phyloP scores from a whole-genome alignment of 176 grass and related monocot species.

The Eleusine coracana region DNA sequence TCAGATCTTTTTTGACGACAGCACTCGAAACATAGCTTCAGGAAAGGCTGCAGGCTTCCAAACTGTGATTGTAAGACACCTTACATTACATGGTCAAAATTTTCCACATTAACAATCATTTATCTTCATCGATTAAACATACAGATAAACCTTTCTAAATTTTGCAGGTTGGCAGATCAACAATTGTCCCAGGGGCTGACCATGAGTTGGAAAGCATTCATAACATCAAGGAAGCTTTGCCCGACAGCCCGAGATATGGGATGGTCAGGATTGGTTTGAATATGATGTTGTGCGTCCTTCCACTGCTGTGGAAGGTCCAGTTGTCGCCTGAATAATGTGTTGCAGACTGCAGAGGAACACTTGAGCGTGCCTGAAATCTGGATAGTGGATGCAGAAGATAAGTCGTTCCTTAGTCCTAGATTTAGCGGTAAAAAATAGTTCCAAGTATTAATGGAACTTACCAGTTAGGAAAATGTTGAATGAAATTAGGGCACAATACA shows the following conservation, averaged over 20 bases:
- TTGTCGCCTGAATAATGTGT: conserved; percentile 44
- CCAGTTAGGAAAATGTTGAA: neutral
- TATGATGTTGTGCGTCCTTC: conserved; percentile 41
- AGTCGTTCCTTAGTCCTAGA: neutral
- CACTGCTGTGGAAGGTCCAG: conserved; percentile 16
- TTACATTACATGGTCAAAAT: neutral
- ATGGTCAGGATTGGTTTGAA: conserved; percentile 24
- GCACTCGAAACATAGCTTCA: conserved; percentile 63
- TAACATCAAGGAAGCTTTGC: conserved; percentile 66
- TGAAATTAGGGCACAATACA: neutral
- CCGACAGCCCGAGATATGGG: conserved; percentile 63
- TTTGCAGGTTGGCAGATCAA: conserved; percentile 58
- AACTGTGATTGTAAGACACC: conserved; percentile 66
- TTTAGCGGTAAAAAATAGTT: conserved; percentile 18
- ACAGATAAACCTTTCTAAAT: neutral
- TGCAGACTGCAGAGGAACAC: neutral
- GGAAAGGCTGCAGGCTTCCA: conserved; percentile 66
- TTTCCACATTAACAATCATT: neutral
- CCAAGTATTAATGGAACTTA: conserved; percentile 28
- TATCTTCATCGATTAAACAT: neutral
- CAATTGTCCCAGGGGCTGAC: conserved; percentile 52
- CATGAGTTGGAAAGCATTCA: conserved; percentile 72
- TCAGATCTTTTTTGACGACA: conserved; percentile 78
- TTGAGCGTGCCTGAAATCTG: neutral
- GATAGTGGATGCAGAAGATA: neutral